Base-by-base conservation (phyloP, 257 asterid species). In the Fraxinus quadrangulata region DNA sequence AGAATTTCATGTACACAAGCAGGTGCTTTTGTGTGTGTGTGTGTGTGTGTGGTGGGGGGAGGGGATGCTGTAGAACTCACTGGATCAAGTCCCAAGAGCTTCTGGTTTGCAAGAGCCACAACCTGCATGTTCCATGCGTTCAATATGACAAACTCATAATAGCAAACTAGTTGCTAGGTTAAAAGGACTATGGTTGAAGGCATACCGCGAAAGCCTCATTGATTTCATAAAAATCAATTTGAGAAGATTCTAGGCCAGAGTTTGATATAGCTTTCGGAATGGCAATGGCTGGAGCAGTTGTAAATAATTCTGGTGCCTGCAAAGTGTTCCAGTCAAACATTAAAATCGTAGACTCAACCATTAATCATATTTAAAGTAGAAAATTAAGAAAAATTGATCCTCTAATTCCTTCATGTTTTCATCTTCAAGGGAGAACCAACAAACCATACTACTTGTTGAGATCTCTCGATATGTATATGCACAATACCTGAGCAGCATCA, bases 61-160 rank as follows among this genome's bases (percentile, higher is more conserved):
- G 33, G 30, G 16, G 31, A 56, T 23, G 63, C 47, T 45, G 39
- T 47, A 80, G 72, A 78, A 90, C 97, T 90, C 65, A 93, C 99
- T 19, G 91, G 87, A 86, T 74, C 73, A 74, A 96, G 90, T 63
- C 88, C 86, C 77, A 96, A 83, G 54, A 96, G 90, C 85, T 93
- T 93, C 85, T 93, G 99, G 80, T 96, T 96, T 78, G 99, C 96
- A 75, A 96, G 97, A 85, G 98, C 92, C 79, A 96, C 99, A 14
- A 92, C 99, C 99, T 95, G 94, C 84, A 86, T 10, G 28, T 19
- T 72, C 36, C 45, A 33, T 72, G 75, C 26, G 39, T 66, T 31
- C 42, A 76, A 49, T 40, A 63, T 10, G 67, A 56, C n/a, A n/a
- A 37, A 31, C 30, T 34, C 54, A 63, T 70, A 72, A 67, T 28